These are phyloP conservation scores for Candida fluviatilis DNA, from an alignment of 805 yeast genomes.

Conservation along the genomic window DNA sequence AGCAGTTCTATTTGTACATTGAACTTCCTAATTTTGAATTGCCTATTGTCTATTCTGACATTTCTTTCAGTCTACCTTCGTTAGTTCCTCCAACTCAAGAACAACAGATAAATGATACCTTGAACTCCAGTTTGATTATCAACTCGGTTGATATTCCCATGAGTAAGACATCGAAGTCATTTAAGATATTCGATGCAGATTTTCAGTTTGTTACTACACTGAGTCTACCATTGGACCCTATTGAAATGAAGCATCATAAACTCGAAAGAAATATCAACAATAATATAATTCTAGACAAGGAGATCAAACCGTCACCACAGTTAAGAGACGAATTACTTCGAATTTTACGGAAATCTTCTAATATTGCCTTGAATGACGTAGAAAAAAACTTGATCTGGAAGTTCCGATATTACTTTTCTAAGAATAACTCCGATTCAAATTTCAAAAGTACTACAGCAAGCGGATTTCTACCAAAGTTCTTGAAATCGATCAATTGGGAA, in stretches of 20 bases:
- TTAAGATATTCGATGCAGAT: constrained; percentile 46
- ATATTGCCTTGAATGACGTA: constrained; percentile 71
- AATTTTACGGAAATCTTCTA: constrained; percentile 77
- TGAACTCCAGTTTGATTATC: constrained; percentile 31
- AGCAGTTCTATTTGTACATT: constrained; percentile 25
- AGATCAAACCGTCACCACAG: constrained; percentile 83
- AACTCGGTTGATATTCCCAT: constrained; percentile 31
- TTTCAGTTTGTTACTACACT: constrained; percentile 15
- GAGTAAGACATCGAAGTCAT: constrained; percentile 4
- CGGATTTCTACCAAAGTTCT: constrained; percentile 63
- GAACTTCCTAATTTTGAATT: constrained; percentile 42
- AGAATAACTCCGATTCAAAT: constrained; percentile 32
- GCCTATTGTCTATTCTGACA: constrained; percentile 40
- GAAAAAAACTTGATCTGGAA: constrained; percentile 76
- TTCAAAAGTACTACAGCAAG: constrained; percentile 17
- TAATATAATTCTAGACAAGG: constrained; percentile 72
- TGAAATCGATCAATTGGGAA: constrained; percentile 85
- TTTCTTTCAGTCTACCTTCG: constrained; percentile 13
- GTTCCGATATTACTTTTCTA: constrained; percentile 67
- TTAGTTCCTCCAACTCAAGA: background rate
- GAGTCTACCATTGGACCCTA: constrained; percentile 52
- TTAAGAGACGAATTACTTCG: constrained; percentile 67
- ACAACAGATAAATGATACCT: constrained; percentile 7
- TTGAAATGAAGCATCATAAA: constrained; percentile 81
- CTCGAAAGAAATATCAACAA: constrained; percentile 76